A percentile compares a stretch with the other conserved stretches of the same genome.
Evolutionary conservation across 306 rosid species (phyloP).

Genomic region (Clitoria ternatea): DNA sequence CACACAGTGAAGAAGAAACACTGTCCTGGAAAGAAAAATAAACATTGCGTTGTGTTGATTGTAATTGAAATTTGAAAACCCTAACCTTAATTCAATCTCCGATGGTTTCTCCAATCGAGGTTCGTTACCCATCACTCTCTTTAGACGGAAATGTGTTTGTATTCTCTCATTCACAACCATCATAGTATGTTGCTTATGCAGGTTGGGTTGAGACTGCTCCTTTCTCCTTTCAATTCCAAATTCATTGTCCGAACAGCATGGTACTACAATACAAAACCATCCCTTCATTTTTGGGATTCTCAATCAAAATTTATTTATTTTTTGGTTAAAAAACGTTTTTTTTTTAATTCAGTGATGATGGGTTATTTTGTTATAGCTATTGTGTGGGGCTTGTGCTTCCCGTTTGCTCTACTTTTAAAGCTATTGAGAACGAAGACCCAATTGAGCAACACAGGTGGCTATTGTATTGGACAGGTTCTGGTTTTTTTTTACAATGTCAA

Average conservation of each 20-base stretch:
- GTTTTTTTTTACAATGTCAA: background rate
- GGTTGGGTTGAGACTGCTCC: conserved; percentile 46
- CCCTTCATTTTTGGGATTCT: background rate
- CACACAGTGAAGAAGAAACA: too few species aligned
- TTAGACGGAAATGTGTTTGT: background rate
- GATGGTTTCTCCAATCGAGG: conserved; percentile 15
- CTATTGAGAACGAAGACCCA: conserved; percentile 48
- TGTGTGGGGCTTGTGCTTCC: conserved; percentile 51
- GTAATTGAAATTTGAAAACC: too few species aligned
- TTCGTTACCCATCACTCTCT: background rate
- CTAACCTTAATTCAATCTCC: background rate
- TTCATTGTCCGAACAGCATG: conserved; percentile 44
- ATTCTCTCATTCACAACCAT: background rate
- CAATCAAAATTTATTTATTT: background rate
- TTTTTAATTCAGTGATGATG: background rate
- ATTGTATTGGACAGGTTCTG: conserved; percentile 55
- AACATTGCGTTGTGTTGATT: too few species aligned
- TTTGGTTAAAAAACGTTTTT: background rate
- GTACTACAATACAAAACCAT: too few species aligned
- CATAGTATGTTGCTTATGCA: background rate
- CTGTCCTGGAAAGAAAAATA: too few species aligned
- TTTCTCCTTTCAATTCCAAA: conserved; percentile 38
- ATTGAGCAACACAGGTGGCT: conserved; percentile 48
- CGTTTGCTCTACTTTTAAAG: conserved; percentile 56
- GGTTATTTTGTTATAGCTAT: conserved; percentile 36